These are phyloP conservation scores for Posidonia oceanica DNA, from an alignment of 116 monocot species.

Conservation along the genomic window DNA sequence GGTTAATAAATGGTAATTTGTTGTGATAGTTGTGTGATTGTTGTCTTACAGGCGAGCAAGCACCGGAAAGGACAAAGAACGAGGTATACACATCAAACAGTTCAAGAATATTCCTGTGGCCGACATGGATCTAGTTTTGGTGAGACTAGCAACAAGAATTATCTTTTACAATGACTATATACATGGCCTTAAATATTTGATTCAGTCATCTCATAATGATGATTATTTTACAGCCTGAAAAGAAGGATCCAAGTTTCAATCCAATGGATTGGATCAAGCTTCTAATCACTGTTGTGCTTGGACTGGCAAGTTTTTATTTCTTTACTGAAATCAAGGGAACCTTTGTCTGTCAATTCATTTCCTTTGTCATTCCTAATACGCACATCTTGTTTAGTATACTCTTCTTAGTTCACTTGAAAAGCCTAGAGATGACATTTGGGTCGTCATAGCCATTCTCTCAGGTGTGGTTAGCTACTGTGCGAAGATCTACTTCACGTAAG, in stretches of 20 bases:
- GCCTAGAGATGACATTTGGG: constrained; percentile 87
- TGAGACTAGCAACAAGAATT: constrained; percentile 7
- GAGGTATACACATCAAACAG: constrained; percentile 84
- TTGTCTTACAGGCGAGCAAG: constrained; percentile 35
- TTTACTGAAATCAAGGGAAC: neutral
- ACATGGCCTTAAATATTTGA: neutral
- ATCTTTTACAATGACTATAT: neutral
- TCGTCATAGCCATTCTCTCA: constrained; percentile 71
- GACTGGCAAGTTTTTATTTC: constrained; percentile 54
- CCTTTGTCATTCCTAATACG: neutral
- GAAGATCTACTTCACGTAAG: constrained; percentile 91
- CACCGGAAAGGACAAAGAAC: constrained; percentile 28
- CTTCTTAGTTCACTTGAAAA: constrained; percentile 70
- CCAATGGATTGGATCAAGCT: constrained; percentile 99
- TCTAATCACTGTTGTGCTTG: constrained; percentile 73
- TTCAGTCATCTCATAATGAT: neutral
- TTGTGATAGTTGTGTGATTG: neutral
- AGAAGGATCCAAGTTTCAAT: constrained; percentile 94
- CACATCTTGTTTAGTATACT: constrained; percentile 43
- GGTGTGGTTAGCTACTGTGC: constrained; percentile 87
- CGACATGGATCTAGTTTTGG: constrained; percentile 95
- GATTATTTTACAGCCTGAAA: constrained; percentile 64
- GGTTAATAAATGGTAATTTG: too few species aligned
- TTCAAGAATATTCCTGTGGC: constrained; percentile 96
- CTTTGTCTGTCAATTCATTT: neutral